Percentiles rank a stretch among this genome's conserved stretches.
phyloP scores from a whole-genome alignment of 176 grass and related monocot genomes.

The Microstegium vimineum region DNA sequence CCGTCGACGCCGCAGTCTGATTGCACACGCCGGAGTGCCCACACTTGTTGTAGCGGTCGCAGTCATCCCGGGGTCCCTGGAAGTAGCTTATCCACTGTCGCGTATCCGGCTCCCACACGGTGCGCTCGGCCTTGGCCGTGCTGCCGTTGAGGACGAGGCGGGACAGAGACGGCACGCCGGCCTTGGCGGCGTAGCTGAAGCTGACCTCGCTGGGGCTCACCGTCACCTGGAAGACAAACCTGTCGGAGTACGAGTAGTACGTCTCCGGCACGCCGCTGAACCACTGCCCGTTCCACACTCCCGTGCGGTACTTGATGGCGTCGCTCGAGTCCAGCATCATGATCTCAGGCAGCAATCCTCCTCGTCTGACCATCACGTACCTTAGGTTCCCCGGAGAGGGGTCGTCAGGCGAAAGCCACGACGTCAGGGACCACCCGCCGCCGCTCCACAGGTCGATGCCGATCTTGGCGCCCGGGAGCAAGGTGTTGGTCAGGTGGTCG shows the following conservation, averaged over 20 bases:
- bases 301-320: neutral
- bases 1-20: too few relatives aligned
- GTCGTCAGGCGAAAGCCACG: neutral
- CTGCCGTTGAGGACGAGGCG: neutral
- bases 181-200: neutral
- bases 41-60: neutral
- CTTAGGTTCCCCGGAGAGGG: constrained; percentile 17
- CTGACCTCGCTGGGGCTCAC: constrained; percentile 1
- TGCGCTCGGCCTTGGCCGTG: neutral
- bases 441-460: constrained; percentile 25
- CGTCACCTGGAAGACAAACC: constrained; percentile 1
- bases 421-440: neutral
- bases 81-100: neutral
- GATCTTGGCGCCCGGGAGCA: neutral
- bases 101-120: neutral
- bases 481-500: neutral
- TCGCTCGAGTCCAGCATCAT: neutral
- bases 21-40: constrained; percentile 30
- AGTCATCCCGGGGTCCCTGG: neutral
- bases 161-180: neutral
- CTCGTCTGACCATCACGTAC: neutral
- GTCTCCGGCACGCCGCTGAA: constrained; percentile 41
- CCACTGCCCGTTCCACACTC: constrained; percentile 12
- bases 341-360: neutral
- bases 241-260: neutral